Conservation (phyloP, 2,329 filamentous ascomycete species). For the Lachnellula cervina region DNA sequence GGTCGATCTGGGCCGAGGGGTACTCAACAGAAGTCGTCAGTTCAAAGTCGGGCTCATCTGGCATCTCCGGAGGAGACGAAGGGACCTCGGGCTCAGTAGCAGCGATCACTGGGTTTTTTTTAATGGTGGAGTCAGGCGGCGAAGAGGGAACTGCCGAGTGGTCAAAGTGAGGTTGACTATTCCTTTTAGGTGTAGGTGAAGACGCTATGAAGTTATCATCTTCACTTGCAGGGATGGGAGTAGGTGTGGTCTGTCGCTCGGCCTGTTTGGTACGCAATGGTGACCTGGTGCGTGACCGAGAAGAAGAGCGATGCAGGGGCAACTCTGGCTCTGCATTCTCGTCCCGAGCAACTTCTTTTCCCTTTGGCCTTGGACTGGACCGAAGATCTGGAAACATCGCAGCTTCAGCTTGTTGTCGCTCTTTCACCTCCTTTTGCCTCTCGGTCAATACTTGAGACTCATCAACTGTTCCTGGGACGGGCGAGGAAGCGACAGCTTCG, state of each 20-base stretch:
- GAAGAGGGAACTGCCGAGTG: conserved; percentile 54
- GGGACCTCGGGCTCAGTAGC: conserved; percentile 8
- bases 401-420: conserved; percentile 61
- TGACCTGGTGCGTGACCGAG: conserved; percentile 11
- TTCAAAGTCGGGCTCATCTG: background rate
- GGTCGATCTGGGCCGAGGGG: conserved; percentile 21
- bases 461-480: conserved; percentile 40
- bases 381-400: conserved; percentile 64
- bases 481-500: conserved; percentile 59
- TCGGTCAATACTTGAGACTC: conserved; percentile 76
- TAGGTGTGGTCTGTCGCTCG: conserved; percentile 25
- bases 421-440: conserved; percentile 70
- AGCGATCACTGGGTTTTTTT: conserved; percentile 42
- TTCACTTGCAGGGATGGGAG: conserved; percentile 17
- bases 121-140: conserved; percentile 48
- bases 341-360: conserved; percentile 12
- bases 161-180: conserved; percentile 47
- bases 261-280: background rate
- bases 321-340: conserved; percentile 24
- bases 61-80: conserved; percentile 21
- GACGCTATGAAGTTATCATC: conserved; percentile 41
- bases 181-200: conserved; percentile 49
- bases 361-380: conserved; percentile 42
- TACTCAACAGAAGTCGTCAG: conserved; percentile 6
- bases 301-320: conserved; percentile 19